These are phyloP conservation scores for Ajuga reptans DNA, from an alignment of 305 asterid species.

Conservation along the genomic window DNA sequence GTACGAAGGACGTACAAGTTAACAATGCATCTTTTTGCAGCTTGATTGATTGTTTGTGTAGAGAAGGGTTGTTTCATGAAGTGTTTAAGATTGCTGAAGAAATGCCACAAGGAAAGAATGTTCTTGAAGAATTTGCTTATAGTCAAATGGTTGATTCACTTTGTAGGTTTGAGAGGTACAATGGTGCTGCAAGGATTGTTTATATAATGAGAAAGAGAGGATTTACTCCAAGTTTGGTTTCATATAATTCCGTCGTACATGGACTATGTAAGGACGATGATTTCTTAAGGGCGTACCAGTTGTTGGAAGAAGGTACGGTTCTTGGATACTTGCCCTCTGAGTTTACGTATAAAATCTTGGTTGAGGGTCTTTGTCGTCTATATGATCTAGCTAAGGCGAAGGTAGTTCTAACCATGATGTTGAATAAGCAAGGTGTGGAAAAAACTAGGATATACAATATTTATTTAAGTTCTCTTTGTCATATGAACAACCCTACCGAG, in stretches of 20 bases:
- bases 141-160: constrained; percentile 70
- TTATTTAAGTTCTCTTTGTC: constrained; percentile 70
- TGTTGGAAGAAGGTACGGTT: constrained; percentile 60
- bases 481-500: constrained; percentile 54
- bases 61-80: constrained; percentile 66
- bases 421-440: constrained; percentile 37
- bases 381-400: constrained; percentile 54
- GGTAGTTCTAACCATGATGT: constrained; percentile 48
- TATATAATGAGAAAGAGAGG: constrained; percentile 79
- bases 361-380: constrained; percentile 60
- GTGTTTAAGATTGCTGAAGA: constrained; percentile 61
- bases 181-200: constrained; percentile 77
- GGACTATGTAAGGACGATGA: constrained; percentile 66
- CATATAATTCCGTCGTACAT: constrained; percentile 61
- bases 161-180: constrained; percentile 57
- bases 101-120: constrained; percentile 63
- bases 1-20: constrained; percentile 29
- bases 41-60: constrained; percentile 56
- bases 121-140: constrained; percentile 52
- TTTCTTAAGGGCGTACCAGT: constrained; percentile 67
- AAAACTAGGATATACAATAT: constrained; percentile 69
- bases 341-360: constrained; percentile 61
- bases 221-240: constrained; percentile 42
- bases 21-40: constrained; percentile 54
- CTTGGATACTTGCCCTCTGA: constrained; percentile 62